phyloP scores from a whole-genome alignment of 2,329 filamentous ascomycete genomes.

The Ophiocordyceps sinensis region DNA sequence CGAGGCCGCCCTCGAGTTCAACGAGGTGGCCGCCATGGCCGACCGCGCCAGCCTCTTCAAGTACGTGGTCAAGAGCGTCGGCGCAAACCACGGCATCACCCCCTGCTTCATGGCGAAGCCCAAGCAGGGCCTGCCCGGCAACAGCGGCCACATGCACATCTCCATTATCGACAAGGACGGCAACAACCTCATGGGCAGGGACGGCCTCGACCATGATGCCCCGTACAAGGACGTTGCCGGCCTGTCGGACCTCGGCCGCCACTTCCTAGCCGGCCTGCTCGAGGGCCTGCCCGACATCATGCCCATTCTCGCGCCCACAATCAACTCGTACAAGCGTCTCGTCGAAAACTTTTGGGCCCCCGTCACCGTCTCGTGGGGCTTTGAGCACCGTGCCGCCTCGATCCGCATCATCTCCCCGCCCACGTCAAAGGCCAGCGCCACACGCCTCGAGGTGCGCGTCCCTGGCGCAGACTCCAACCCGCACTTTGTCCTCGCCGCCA shows the following conservation, averaged over 20 bases:
- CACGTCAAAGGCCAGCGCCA: constrained; percentile 69
- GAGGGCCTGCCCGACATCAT: constrained; percentile 87
- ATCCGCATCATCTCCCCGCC: constrained; percentile 84
- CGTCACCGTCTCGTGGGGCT: constrained; percentile 91
- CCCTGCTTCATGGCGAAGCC: constrained; percentile 99
- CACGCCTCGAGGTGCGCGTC: constrained; percentile 83
- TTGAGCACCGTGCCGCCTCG: constrained; percentile 87
- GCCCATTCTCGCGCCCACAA: constrained; percentile 83
- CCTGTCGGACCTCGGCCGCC: constrained; percentile 75
- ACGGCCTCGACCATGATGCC: constrained; percentile 61
- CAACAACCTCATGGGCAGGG: constrained; percentile 71
- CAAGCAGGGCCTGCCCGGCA: constrained; percentile 76
- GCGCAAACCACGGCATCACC: constrained; percentile 76
- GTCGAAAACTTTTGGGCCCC: constrained; percentile 99
- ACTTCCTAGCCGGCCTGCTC: constrained; percentile 85
- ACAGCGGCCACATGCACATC: constrained; percentile 91
- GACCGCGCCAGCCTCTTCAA: constrained; percentile 91
- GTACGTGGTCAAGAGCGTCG: constrained; percentile 81
- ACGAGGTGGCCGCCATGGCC: constrained; percentile 77
- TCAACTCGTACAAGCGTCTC: constrained; percentile 96
- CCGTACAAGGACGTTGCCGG: constrained; percentile 61
- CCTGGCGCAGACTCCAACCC: constrained; percentile 91
- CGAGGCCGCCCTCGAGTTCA: constrained; percentile 87
- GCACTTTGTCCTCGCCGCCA: constrained; percentile 71
- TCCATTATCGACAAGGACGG: constrained; percentile 71